Evolutionary conservation across 306 rosid genomes (phyloP).

Genomic region (Parietaria judaica): DNA sequence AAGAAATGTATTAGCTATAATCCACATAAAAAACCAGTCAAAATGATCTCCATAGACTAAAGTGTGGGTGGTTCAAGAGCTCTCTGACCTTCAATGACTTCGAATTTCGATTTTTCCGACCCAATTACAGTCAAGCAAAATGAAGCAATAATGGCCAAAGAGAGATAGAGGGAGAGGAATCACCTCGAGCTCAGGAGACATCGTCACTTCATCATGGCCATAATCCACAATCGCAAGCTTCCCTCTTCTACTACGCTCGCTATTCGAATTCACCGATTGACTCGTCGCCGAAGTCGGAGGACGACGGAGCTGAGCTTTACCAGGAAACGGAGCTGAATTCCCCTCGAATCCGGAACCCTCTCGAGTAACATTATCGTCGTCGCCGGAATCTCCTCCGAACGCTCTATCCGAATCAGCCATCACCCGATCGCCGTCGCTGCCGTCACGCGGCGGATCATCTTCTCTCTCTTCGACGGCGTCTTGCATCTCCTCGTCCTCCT

Average conservation of each 20-base stretch:
- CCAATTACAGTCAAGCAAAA: neutral
- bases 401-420: conserved; percentile 22
- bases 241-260: conserved; percentile 34
- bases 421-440: conserved; percentile 1
- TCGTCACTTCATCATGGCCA: conserved; percentile 85
- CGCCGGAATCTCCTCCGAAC: conserved; percentile 26
- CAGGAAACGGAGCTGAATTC: conserved; percentile 20
- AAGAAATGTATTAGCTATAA: neutral
- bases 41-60: neutral
- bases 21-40: neutral
- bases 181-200: conserved; percentile 98
- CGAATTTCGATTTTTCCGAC: neutral
- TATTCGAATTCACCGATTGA: conserved; percentile 15
- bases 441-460: no score
- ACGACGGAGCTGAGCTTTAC: conserved; percentile 32
- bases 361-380: conserved; percentile 22
- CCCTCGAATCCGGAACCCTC: conserved; percentile 13
- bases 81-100: neutral
- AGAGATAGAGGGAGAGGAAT: neutral
- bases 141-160: neutral
- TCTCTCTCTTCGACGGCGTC: conserved; percentile 11
- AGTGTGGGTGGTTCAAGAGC: neutral
- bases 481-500: conserved; percentile 24
- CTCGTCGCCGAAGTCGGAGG: conserved; percentile 31
- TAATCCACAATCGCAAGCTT: conserved; percentile 78